Percentiles rank a stretch among this genome's conserved stretches.
These are phyloP conservation scores for Schizophyllum amplum DNA, from an alignment of 1,284 basidiomycete species.

Conservation along the genomic window DNA sequence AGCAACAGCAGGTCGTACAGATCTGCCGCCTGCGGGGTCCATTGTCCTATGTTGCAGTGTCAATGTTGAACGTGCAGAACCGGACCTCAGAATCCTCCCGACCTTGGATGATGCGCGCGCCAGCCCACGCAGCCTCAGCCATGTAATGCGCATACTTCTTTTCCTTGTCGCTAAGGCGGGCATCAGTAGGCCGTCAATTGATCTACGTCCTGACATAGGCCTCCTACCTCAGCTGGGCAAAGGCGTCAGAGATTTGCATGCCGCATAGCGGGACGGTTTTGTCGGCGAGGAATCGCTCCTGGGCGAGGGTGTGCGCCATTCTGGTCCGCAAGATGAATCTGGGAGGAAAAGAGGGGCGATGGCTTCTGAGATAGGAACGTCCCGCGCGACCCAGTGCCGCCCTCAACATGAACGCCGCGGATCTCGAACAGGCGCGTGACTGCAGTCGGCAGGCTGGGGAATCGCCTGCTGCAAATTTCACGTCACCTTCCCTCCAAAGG, in stretches of 20 bases:
- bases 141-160: slow-evolving; percentile 72
- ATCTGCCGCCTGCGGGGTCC: slow-evolving; percentile 54
- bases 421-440: slow-evolving; percentile 6
- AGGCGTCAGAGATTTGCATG: slow-evolving; percentile 57
- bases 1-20: slow-evolving; percentile 66
- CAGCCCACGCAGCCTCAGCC: slow-evolving; percentile 69
- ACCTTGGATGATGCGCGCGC: slow-evolving; percentile 72
- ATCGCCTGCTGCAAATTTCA: no score
- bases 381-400: background rate
- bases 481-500: no score
- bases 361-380: background rate
- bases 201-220: background rate
- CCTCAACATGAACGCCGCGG: background rate
- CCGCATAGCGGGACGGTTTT: slow-evolving; percentile 58
- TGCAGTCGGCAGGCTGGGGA: slow-evolving; percentile 10
- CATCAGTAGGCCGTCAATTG: background rate
- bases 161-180: slow-evolving; percentile 46
- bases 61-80: background rate
- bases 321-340: background rate
- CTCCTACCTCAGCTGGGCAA: slow-evolving; percentile 60
- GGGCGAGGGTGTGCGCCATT: slow-evolving; percentile 10
- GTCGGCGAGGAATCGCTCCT: slow-evolving; percentile 65
- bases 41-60: slow-evolving; percentile 33
- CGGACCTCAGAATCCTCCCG: background rate
- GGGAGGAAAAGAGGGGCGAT: background rate